A percentile compares a stretch with the other conserved stretches of the same genome.
phyloP scores from a whole-genome alignment of 1,284 basidiomycete species.

The Sphaerobolus stellatus region DNA sequence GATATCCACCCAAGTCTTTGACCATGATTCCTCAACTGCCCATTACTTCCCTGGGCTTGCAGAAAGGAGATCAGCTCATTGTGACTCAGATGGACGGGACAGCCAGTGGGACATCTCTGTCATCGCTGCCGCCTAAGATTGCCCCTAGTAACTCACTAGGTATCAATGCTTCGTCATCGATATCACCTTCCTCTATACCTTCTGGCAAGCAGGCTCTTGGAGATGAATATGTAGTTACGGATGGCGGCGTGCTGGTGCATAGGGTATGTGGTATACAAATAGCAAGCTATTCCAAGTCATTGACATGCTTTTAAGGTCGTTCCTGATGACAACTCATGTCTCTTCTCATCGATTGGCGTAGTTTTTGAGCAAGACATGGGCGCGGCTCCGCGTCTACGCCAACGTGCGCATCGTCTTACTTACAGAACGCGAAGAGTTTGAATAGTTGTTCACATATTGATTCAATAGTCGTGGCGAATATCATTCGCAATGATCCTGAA shows the following conservation, averaged over 20 bases:
- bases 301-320: slow-evolving; percentile 57
- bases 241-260: slow-evolving; percentile 66
- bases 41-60: slow-evolving; percentile 72
- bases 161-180: no score
- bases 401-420: slow-evolving; percentile 44
- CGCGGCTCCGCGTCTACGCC: slow-evolving; percentile 63
- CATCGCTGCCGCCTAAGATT: slow-evolving; percentile 25
- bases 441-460: slow-evolving; percentile 10
- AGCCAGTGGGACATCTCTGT: slow-evolving; percentile 13
- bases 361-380: slow-evolving; percentile 79
- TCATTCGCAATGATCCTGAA: slow-evolving; percentile 66
- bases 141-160: slow-evolving; percentile 19
- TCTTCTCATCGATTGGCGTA: slow-evolving; percentile 84
- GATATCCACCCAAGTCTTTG: slow-evolving; percentile 78
- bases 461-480: slow-evolving; percentile 72
- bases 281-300: slow-evolving; percentile 3
- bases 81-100: slow-evolving; percentile 37
- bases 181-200: no score
- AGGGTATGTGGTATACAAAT: slow-evolving; percentile 44
- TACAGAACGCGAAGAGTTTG: background rate
- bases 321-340: slow-evolving; percentile 91
- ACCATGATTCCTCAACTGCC: slow-evolving; percentile 71
- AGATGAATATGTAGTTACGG: slow-evolving; percentile 53
- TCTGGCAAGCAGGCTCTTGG: slow-evolving; percentile 13
- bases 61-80: slow-evolving; percentile 79